Base-by-base conservation (phyloP, 768 basidiomycete genomes). In the Daedaleopsis nitida region DNA sequence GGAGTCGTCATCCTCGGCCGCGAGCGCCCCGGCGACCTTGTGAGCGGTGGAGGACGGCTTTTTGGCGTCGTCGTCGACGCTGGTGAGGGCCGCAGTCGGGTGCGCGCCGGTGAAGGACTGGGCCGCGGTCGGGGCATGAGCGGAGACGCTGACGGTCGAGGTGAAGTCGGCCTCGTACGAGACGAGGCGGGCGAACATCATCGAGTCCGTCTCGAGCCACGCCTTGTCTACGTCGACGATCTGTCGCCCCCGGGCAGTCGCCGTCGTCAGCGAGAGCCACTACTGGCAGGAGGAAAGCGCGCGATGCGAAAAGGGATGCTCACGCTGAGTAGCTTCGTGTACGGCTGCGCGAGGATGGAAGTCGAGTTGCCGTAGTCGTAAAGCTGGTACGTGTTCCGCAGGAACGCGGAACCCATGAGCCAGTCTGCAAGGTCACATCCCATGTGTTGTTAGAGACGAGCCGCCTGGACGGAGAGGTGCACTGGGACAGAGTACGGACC, bases 311-410 rank as follows among this genome's bases (percentile, higher is more conserved):
- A 38, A 12, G 19, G 53, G 56, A 49, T 57, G 27, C 27, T 32
- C 27, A 67, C 63, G 34, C 57, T 64, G 27, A 67, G 59, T 19
- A 66, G 53, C 48, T 66, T 59, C 52, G 64, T 58, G 45, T 44
- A 57, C 9, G 59, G 62, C 13, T 49, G n/a, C 9, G 56, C 35
- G 24, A 16, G 23, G 50, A 55, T 17, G 23, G 37, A n/a, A 19
- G 34, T 27, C 2, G 48, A 50, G 45, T 39, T 44, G 12, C 68
- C 68, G 24, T 63, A 67, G 45, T 66, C 58, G 54, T 56, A 69
- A 2, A 69, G n/a, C 16, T 57, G 27, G 55, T 69, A 69, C 4
- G 57, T 56, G 57, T 67, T 69, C 16, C 68, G 52, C 51, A 69
- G 17, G 57, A 69, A 69, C 2, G 60, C 34, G 53, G 60, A 61